Percentiles rank a stretch among this genome's conserved stretches.
These are phyloP conservation scores for Pythium aquatile DNA, from an alignment of 352 stramenopile genomes.

Conservation along the genomic window DNA sequence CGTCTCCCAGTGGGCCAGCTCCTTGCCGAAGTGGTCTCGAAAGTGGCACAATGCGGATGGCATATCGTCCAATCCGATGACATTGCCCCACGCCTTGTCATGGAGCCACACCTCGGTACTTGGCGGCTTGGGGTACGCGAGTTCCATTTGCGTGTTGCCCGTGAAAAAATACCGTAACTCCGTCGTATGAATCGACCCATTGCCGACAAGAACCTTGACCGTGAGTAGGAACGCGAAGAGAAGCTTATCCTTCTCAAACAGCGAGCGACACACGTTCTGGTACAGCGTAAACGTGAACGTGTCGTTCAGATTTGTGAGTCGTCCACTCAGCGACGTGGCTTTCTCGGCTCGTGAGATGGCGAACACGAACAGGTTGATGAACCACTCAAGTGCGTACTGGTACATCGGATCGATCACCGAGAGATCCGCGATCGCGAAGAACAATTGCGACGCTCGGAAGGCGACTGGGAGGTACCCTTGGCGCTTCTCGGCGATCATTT, in stretches of 20 bases:
- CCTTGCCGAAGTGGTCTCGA: conserved; percentile 46
- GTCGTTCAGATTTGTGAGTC: conserved; percentile 91
- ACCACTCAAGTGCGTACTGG: conserved; percentile 96
- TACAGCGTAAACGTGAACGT: conserved; percentile 95
- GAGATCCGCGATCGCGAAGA: conserved; percentile 94
- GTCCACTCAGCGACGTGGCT: conserved; percentile 65
- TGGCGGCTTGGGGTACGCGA: conserved; percentile 69
- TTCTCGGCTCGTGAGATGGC: conserved; percentile 88
- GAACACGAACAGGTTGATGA: conserved; percentile 94
- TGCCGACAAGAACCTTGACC: conserved; percentile 90
- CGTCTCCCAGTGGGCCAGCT: conserved; percentile 59
- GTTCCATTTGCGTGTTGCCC: conserved; percentile 90
- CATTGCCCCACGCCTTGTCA: conserved; percentile 90
- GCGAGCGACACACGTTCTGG: conserved; percentile 93
- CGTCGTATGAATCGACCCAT: conserved; percentile 63
- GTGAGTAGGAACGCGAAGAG: conserved; percentile 94
- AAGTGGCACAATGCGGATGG: conserved; percentile 48
- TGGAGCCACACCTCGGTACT: conserved; percentile 67
- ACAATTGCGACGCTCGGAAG: conserved; percentile 89
- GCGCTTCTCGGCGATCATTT: conserved; percentile 92
- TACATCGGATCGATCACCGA: conserved; percentile 96
- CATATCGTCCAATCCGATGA: conserved; percentile 72
- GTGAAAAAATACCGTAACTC: conserved; percentile 93
- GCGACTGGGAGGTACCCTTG: conserved; percentile 92
- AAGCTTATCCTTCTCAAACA: conserved; percentile 97